Base-by-base conservation (phyloP, 495 filamentous ascomycete genomes). In the Tuber brumale region DNA sequence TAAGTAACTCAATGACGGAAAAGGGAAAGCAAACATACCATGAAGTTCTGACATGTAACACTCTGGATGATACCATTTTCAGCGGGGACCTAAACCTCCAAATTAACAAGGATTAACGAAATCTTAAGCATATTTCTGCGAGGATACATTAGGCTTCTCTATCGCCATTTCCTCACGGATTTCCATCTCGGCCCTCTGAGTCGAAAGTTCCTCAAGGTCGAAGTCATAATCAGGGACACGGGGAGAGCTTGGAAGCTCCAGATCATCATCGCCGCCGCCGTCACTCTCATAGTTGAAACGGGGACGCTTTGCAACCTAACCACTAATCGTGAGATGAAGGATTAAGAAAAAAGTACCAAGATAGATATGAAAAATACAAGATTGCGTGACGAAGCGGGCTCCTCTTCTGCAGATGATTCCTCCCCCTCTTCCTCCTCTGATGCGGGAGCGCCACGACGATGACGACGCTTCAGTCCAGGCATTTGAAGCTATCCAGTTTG, bases 1-100 rank as follows among this genome's bases (percentile, higher is more conserved):
- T 97, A 76, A 90, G 89, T 83, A 93, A 96, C 71, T 89, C 91
- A 46, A 97, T 91, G 73, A 89, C 89, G 84, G 95, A 90, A 45
- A 97, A 35, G 57, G 27, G 57, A 35, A 66, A 51, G 51, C 27
- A 19, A 45, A 73, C 72, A 45, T 51, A 83, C 81, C 81, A 83
- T 83, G 42, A 83, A 83, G 71, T 83, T 83, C 66, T 83, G 81
- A n/a, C 81, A 83, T 70, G 79, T 79, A 61, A 83, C 76, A 39
- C 46, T 71, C 8, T 75, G 73, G 27, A 83, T 76, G 16, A 83
- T 82, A 35, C 81, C 81, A 43, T 73, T 70, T 45, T 83, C 81
- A 10, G 81, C 81, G 27, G 81, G 75, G 10, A 73, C 73, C 80
- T 81, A 72, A 12, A 48, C 61, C 39, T 19, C 19, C 3, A 66